Conservation (phyloP, 768 basidiomycete genomes). For the Lactarius akahatsu region DNA sequence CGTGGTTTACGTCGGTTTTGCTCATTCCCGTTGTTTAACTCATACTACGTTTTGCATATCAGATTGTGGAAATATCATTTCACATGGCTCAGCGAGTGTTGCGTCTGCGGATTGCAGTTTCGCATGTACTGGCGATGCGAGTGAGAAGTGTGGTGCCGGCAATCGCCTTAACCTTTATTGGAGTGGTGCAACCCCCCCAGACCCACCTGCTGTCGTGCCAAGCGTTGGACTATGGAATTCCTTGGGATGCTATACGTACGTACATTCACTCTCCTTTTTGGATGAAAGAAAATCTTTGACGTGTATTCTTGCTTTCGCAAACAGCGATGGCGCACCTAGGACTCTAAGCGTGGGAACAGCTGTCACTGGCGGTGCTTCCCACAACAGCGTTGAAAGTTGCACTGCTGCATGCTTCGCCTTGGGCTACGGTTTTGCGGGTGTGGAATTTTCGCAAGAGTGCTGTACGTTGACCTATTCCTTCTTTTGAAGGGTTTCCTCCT, state of each 20-base stretch:
- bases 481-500: neutral
- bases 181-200: conserved; percentile 57
- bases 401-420: conserved; percentile 59
- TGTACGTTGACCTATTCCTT: conserved; percentile 38
- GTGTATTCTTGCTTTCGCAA: conserved; percentile 2
- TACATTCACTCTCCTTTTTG: conserved; percentile 34
- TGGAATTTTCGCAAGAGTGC: conserved; percentile 51
- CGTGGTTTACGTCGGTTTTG: neutral
- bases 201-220: conserved; percentile 51
- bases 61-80: conserved; percentile 66
- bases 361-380: conserved; percentile 40
- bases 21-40: neutral
- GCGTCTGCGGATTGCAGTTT: conserved; percentile 56
- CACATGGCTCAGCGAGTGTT: conserved; percentile 46
- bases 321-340: conserved; percentile 40
- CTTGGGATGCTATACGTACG: conserved; percentile 77
- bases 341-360: conserved; percentile 35
- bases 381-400: conserved; percentile 56
- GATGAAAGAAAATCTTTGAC: conserved; percentile 14
- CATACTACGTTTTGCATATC: conserved; percentile 8
- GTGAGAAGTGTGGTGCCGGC: conserved; percentile 61
- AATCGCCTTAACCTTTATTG: conserved; percentile 61
- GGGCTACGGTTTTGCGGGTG: conserved; percentile 43
- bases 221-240: conserved; percentile 64
- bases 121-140: conserved; percentile 57